Base-by-base conservation (phyloP, 2,329 filamentous ascomycete genomes). In the Aspergillus texensis region DNA sequence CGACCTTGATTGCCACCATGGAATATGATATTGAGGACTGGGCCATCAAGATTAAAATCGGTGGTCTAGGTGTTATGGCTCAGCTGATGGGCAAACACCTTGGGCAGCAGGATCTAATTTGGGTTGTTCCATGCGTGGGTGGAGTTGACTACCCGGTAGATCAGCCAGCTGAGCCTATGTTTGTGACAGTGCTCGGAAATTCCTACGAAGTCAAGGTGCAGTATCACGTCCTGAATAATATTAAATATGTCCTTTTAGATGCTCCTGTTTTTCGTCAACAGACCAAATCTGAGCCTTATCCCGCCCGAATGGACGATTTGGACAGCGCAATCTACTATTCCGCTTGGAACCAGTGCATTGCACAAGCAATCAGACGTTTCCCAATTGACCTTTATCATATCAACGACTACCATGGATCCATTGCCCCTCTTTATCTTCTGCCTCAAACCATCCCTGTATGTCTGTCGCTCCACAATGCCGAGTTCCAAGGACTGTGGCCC, bases 21-120 rank as follows among this genome's bases (percentile, higher is more conserved):
- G 88, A 91, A 74, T 91, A 91, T 75, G 87, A 90, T 65, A 90
- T 91, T 64, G 86, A 88, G 61, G 88, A 91, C 71, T 90, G 88
- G 86, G 82, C 77, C 4, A 88, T 91, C 77, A 90, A 89, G 75
- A 88, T 91, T 77, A 91, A 91, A 77, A 91, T 91, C 54, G 88
- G 88, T 64, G 88, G 88, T 64, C 80, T 91, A 5, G 88, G 88
- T 74, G 88, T 90, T 65, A 91, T 91, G 88, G 88, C 88, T 39
- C 86, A 89, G 68, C 78, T 90, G 2, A 91, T 90, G 88, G 86
- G 86, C 21, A 88, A 88, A 71, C 85, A 87, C 58, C 82, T 91
- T 12, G 80, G 84, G 4, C 87, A 90, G 67, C 84, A 89, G 68
- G 84, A 90, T 71, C 80, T 91, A 1, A 85, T 91, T 65, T 91